phyloP scores from a whole-genome alignment of 2,329 filamentous ascomycete species.

The Xylaria sp. region DNA sequence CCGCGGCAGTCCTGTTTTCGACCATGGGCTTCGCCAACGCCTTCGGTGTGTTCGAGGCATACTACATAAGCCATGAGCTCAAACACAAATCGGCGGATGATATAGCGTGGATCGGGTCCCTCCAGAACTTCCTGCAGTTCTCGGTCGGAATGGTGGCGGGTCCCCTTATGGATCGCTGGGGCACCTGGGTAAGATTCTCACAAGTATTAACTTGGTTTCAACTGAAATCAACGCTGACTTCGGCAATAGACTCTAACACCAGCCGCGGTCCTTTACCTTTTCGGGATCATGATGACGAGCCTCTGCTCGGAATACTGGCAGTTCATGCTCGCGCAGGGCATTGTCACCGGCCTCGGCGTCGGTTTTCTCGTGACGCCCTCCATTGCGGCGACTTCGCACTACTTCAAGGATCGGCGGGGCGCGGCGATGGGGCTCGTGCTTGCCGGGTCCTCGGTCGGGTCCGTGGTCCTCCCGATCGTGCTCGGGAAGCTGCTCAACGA shows the following conservation, averaged over 20 bases:
- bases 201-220: no score
- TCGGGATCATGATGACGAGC: conserved; percentile 36
- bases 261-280: conserved; percentile 31
- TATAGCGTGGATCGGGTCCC: conserved; percentile 35
- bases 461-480: conserved; percentile 43
- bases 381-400: conserved; percentile 44
- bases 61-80: conserved; percentile 38
- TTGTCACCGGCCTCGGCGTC: conserved; percentile 47
- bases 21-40: conserved; percentile 39
- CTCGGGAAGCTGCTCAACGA: conserved; percentile 40
- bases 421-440: conserved; percentile 48
- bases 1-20: conserved; percentile 35
- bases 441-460: conserved; percentile 45
- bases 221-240: no score
- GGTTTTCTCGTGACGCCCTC: conserved; percentile 44
- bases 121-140: conserved; percentile 36
- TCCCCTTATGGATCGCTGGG: no score
- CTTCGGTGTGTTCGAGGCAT: conserved; percentile 40
- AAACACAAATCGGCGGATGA: conserved; percentile 20
- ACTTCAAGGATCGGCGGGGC: conserved; percentile 43
- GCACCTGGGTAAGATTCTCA: no score
- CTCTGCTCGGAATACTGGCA: conserved; percentile 39
- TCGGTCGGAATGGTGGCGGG: conserved; percentile 34
- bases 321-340: conserved; percentile 42
- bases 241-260: no score